Base-by-base conservation (phyloP, 139 green algal species). In the Klebsormidium nitens region DNA sequence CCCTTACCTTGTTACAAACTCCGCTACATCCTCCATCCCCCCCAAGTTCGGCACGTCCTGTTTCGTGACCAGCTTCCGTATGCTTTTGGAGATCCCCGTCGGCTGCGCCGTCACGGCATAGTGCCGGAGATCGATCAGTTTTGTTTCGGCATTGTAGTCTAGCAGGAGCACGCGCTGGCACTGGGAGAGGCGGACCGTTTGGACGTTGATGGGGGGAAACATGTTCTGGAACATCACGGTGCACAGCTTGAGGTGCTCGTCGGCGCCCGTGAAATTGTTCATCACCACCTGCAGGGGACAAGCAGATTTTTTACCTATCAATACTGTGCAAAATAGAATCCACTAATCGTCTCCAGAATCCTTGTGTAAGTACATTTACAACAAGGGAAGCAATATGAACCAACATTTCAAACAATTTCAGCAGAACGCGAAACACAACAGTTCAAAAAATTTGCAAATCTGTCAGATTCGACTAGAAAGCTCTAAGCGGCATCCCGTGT, bases 191-290 rank as follows among this genome's bases (percentile, higher is more conserved):
- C 31, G 5, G 36, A 79, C 86, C 19, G 69, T 91, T 56, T 83
- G 59, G n/a, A 97, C 92, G 72, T 97, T 92, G 80, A 99, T 92
- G 55, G 90, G 32, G 0, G 95, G 95, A 70, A 99, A 99, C 71
- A 97, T 83, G 74, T 91, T 93, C 81, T 97, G 93, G 38, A 95
- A 90, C 44, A 92, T 80, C 6, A 80, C 76, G 6, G 82, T 82
- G 6, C 82, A 79, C 68, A 96, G 82, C 72, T 90, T 88, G 60
- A 93, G 83, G 58, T 96, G 82, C 71, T 93, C 72, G n/a, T 75
- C 58, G 38, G 55, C 59, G 3, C 44, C 67, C 14, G 28, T n/a
- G 68, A 97, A 96, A 68, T 89, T 89, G 82, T 95, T 95, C 72
- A 99, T 82, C 40, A 97, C 92, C 52, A 99, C 87, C 71, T 96